A percentile compares a stretch with the other conserved stretches of the same genome.
Evolutionary conservation across 768 basidiomycete genomes (phyloP).

Genomic region (Russula abietina): DNA sequence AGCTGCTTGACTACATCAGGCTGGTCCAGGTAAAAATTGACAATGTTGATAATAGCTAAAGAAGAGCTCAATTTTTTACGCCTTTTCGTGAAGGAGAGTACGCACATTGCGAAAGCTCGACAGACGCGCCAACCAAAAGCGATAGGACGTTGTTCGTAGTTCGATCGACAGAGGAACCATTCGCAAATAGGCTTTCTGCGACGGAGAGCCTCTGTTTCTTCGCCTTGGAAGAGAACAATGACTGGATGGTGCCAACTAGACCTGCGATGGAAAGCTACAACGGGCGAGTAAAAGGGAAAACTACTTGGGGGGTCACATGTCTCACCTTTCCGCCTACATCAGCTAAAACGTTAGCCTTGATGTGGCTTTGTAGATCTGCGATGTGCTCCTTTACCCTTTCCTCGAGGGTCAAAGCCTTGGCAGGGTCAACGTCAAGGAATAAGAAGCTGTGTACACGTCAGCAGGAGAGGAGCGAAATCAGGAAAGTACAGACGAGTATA

Average conservation of each 20-base stretch:
- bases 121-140: conserved; percentile 60
- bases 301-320: not conserved
- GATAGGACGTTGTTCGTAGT: conserved; percentile 67
- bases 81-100: not conserved
- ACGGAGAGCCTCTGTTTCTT: conserved; percentile 39
- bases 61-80: not conserved
- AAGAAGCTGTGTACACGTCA: conserved; percentile 46
- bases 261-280: conserved; percentile 34
- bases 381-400: conserved; percentile 48
- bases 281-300: not conserved
- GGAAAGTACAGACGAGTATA: conserved; percentile 52
- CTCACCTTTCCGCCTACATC: conserved; percentile 41
- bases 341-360: conserved; percentile 46
- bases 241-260: conserved; percentile 42
- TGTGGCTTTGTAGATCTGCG: conserved; percentile 47
- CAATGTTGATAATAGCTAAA: conserved; percentile 55
- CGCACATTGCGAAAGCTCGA: conserved; percentile 65
- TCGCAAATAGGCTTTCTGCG: conserved; percentile 52
- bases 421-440: conserved; percentile 64
- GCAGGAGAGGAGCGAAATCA: not conserved
- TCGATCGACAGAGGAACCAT: conserved; percentile 55
- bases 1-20: conserved; percentile 31
- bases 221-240: conserved; percentile 42
- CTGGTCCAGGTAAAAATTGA: conserved; percentile 60
- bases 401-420: conserved; percentile 51